Percentiles rank a stretch among this genome's conserved stretches.
Evolutionary conservation across 352 stramenopile species (phyloP).

Genomic region (Phytophthora pinifolia): DNA sequence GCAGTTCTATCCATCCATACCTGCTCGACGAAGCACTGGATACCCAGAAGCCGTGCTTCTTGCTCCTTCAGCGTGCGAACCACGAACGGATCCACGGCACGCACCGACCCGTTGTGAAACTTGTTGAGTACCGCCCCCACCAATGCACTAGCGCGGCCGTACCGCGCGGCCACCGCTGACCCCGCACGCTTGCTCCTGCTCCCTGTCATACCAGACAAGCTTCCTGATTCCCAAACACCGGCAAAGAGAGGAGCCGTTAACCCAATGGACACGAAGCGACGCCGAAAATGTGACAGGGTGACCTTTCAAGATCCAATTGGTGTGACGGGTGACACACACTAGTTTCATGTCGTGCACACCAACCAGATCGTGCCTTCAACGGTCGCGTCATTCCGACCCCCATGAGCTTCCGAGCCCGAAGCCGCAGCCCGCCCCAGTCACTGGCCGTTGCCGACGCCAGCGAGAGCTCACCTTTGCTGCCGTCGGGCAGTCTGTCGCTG

Average conservation of each 20-base stretch:
- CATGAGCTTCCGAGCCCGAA: slow-evolving; percentile 23
- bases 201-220: background rate
- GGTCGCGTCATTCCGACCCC: background rate
- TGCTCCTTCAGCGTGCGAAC: slow-evolving; percentile 51
- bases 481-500: slow-evolving; percentile 43
- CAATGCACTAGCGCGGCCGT: slow-evolving; percentile 47
- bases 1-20: slow-evolving; percentile 15
- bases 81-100: slow-evolving; percentile 70
- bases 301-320: background rate
- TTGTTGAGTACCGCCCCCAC: slow-evolving; percentile 70
- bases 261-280: background rate
- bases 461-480: slow-evolving; percentile 58
- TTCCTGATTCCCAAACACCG: background rate
- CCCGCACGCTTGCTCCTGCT: background rate
- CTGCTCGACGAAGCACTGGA: slow-evolving; percentile 78
- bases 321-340: slow-evolving; percentile 2
- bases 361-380: background rate
- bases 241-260: background rate
- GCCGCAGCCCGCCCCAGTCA: slow-evolving; percentile 21
- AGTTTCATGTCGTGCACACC: slow-evolving; percentile 3
- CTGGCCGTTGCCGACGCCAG: slow-evolving; percentile 23
- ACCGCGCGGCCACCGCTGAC: slow-evolving; percentile 26
- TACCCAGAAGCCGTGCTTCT: slow-evolving; percentile 57
- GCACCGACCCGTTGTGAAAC: slow-evolving; percentile 67
- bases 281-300: background rate